Conservation (phyloP, 2,329 filamentous ascomycete genomes). For the Fusarium sp. region DNA sequence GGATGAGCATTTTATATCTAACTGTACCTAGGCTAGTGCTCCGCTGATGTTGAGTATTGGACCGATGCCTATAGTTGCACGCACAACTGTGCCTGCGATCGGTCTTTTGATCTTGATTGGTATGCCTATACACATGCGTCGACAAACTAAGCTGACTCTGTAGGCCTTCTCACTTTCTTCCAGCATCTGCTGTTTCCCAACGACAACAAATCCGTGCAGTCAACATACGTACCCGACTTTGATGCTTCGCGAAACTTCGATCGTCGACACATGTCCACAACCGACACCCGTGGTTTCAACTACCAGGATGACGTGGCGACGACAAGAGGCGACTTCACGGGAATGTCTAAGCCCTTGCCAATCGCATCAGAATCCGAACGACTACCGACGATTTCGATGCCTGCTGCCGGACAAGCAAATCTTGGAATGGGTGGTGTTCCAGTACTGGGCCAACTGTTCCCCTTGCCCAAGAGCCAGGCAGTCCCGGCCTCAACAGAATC, state of each 20-base stretch:
- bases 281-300: constrained; percentile 58
- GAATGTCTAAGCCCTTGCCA: constrained; percentile 31
- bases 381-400: constrained; percentile 55
- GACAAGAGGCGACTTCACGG: constrained; percentile 47
- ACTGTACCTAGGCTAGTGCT: constrained; percentile 59
- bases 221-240: constrained; percentile 9
- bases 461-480: constrained; percentile 52
- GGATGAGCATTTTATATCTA: constrained; percentile 4
- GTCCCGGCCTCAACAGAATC: constrained; percentile 32
- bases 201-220: constrained; percentile 4
- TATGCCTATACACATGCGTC: constrained; percentile 45
- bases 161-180: constrained; percentile 54
- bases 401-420: constrained; percentile 51
- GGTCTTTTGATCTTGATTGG: constrained; percentile 63
- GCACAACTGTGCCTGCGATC: constrained; percentile 63
- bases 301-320: constrained; percentile 63
- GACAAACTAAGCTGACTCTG: constrained; percentile 11
- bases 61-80: constrained; percentile 56
- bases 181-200: constrained; percentile 31
- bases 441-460: constrained; percentile 57
- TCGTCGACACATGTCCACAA: constrained; percentile 50
- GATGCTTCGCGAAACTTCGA: constrained; percentile 32
- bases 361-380: constrained; percentile 33
- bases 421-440: constrained; percentile 55
- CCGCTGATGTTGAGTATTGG: constrained; percentile 62